These are phyloP conservation scores for Plasmodium vinckei DNA, from an alignment of 169 alveolate genomes.

Conservation along the genomic window DNA sequence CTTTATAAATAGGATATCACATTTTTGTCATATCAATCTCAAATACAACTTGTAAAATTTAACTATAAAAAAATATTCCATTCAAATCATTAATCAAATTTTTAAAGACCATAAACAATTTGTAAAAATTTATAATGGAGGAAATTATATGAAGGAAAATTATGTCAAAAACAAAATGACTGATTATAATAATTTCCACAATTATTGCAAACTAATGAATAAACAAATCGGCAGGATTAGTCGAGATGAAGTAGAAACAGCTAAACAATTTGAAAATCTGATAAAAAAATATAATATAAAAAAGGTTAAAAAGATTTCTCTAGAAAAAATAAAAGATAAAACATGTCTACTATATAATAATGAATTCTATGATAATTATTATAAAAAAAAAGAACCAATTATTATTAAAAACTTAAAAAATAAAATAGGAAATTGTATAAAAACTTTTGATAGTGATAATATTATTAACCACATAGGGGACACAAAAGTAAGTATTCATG, in stretches of 20 bases:
- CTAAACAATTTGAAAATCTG: conserved; percentile 43
- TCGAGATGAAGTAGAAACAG: conserved; percentile 74
- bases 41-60: no score
- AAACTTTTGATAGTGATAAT: conserved; percentile 28
- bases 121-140: no score
- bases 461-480: conserved; percentile 52
- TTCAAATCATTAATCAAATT: no score
- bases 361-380: conserved; percentile 38
- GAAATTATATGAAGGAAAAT: neutral
- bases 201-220: conserved; percentile 21
- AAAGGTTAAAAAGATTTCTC: conserved; percentile 34
- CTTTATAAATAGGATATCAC: no score
- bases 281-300: conserved; percentile 66
- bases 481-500: conserved; percentile 73
- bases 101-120: no score
- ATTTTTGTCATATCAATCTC: no score
- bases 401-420: conserved; percentile 42
- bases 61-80: no score
- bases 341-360: conserved; percentile 4
- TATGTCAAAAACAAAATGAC: neutral
- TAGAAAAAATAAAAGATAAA: neutral
- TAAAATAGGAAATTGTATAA: conserved; percentile 66
- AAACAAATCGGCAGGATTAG: conserved; percentile 8
- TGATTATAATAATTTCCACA: neutral
- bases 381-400: conserved; percentile 48